Conservation (phyloP, 192 early-diverging fungal species). For the Backusella macrospora region DNA sequence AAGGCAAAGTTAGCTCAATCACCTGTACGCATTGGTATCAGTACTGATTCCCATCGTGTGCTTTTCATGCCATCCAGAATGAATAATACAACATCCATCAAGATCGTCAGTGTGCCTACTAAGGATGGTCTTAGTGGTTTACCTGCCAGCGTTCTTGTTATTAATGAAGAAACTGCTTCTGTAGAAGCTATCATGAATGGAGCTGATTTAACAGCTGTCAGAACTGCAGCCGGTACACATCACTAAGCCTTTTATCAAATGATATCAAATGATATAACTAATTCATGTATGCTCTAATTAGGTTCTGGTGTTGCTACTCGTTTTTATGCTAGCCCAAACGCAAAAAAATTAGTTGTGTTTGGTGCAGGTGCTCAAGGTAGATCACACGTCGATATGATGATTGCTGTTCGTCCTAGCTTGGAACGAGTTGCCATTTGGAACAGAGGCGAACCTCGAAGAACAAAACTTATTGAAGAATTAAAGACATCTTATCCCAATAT, state of each 20-base stretch:
- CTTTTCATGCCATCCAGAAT: constrained; percentile 57
- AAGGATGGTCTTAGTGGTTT: constrained; percentile 46
- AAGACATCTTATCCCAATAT: constrained; percentile 21
- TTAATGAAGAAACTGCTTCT: constrained; percentile 48
- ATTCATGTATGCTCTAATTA: background rate
- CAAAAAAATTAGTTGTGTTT: constrained; percentile 47
- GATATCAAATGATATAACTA: background rate
- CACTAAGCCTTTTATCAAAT: background rate
- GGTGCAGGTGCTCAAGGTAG: constrained; percentile 56
- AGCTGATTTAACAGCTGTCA: constrained; percentile 46
- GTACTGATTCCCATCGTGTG: constrained; percentile 41
- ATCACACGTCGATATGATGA: constrained; percentile 52
- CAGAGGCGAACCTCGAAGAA: constrained; percentile 40
- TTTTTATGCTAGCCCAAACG: constrained; percentile 28
- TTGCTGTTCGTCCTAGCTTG: constrained; percentile 45
- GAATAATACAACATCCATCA: constrained; percentile 45
- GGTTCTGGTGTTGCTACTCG: constrained; percentile 53
- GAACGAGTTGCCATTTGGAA: constrained; percentile 48
- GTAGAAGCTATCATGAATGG: constrained; percentile 52
- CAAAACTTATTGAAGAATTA: constrained; percentile 34
- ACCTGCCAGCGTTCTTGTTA: constrained; percentile 45
- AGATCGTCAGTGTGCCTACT: constrained; percentile 51
- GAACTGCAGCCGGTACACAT: constrained; percentile 51
- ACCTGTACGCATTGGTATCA: constrained; percentile 44
- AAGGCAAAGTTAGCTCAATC: constrained; percentile 40